These are phyloP conservation scores for Rhodamnia argentea DNA, from an alignment of 345 rosid genomes.

Conservation along the genomic window DNA sequence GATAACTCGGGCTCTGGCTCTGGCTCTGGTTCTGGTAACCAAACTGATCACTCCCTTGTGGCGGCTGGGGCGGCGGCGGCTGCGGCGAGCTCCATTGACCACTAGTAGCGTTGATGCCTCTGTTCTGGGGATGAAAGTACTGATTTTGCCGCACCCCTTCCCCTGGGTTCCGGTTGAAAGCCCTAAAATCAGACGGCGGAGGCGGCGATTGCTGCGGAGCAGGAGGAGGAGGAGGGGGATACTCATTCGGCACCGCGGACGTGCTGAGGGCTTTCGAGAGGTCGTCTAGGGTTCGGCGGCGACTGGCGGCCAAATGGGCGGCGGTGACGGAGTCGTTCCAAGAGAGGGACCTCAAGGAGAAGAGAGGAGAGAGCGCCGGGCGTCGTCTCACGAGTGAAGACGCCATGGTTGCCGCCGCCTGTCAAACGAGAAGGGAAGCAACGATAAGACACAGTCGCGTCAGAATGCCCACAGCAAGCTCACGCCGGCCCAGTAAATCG, in stretches of 20 bases:
- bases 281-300: neutral
- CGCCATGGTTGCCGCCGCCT: neutral
- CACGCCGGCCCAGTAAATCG: neutral
- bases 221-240: neutral
- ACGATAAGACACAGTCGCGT: neutral
- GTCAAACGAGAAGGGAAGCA: neutral
- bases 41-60: neutral
- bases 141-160: neutral
- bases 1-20: neutral
- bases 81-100: neutral
- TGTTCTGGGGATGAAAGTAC: neutral
- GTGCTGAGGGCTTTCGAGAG: slow-evolving; percentile 2
- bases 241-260: slow-evolving; percentile 6
- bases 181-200: slow-evolving; percentile 3
- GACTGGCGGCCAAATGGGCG: neutral
- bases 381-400: neutral
- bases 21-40: neutral
- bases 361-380: neutral
- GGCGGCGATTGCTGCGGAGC: neutral
- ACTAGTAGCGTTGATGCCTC: neutral
- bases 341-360: neutral
- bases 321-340: neutral
- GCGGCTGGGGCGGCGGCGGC: neutral
- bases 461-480: neutral
- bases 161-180: slow-evolving; percentile 1